A percentile compares a stretch with the other conserved stretches of the same genome.
Evolutionary conservation across 78 protist species (phyloP).

Genomic region (Dictyostelium capitatum): DNA sequence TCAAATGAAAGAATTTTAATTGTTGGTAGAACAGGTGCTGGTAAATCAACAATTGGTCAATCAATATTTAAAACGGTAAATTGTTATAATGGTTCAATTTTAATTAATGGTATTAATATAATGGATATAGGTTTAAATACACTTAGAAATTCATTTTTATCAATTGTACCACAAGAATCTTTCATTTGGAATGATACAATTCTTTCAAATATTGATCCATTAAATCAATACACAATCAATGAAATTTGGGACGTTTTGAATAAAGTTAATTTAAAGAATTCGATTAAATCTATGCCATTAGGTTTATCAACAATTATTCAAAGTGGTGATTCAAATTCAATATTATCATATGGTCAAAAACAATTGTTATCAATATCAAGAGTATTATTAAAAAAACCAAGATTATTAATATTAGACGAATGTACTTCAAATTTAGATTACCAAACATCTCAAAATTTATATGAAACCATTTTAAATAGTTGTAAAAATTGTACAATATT

Average conservation of each 20-base stretch:
- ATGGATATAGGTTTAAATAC: conserved; percentile 19
- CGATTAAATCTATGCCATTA: conserved; percentile 13
- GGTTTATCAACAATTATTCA: conserved; percentile 24
- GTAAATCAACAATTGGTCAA: conserved; percentile 84
- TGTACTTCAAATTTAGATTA: conserved; percentile 95
- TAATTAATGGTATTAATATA: conserved; percentile 85
- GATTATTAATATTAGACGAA: conserved; percentile 93
- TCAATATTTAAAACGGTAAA: conserved; percentile 84
- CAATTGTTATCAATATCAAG: conserved; percentile 97
- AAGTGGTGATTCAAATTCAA: conserved; percentile 75
- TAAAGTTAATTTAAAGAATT: conserved; percentile 35
- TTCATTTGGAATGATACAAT: conserved; percentile 87
- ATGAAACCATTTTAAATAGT: conserved; percentile 47
- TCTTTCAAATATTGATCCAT: conserved; percentile 80
- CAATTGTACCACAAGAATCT: conserved; percentile 96
- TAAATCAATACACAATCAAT: conserved; percentile 3
- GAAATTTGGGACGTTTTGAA: conserved; percentile 85
- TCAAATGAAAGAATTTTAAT: conserved; percentile 87
- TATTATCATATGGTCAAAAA: conserved; percentile 91
- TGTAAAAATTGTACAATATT: conserved; percentile 89
- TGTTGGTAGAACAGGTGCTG: conserved; percentile 95
- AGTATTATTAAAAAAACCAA: conserved; percentile 89
- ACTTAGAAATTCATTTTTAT: conserved; percentile 77
- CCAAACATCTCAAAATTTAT: conserved; percentile 85
- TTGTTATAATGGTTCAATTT: conserved; percentile 33